These are phyloP conservation scores for Chalciporus sphaerocephalus DNA, from an alignment of 768 basidiomycete genomes.

Conservation along the genomic window DNA sequence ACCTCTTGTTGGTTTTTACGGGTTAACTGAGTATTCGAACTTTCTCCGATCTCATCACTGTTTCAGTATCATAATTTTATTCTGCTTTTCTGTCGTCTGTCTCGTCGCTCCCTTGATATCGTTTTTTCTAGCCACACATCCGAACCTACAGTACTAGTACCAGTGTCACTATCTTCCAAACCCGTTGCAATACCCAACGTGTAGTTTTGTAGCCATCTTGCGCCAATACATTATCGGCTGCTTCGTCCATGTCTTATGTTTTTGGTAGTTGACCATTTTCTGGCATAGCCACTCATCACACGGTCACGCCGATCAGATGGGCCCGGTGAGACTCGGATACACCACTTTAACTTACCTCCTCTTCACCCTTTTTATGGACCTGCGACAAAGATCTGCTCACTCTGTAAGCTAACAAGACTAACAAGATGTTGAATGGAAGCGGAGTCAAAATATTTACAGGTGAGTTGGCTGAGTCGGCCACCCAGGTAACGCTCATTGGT, in stretches of 20 bases:
- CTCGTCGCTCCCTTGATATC: conserved; percentile 14
- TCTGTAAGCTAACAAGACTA: conserved; percentile 25
- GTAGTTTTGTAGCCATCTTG: conserved; percentile 33
- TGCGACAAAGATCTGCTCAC: conserved; percentile 8
- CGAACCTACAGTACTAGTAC: conserved; percentile 32
- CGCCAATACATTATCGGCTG: background rate
- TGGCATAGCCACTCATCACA: conserved; percentile 18
- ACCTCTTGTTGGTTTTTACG: conserved; percentile 19
- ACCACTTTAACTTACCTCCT: conserved; percentile 14
- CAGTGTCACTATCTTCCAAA: conserved; percentile 23
- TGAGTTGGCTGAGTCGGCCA: conserved; percentile 26
- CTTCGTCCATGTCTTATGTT: background rate
- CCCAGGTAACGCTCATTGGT: background rate
- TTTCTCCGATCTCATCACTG: conserved; percentile 19
- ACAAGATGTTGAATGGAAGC: conserved; percentile 49
- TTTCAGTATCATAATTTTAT: conserved; percentile 31
- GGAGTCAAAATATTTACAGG: conserved; percentile 60
- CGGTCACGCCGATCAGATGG: conserved; percentile 13
- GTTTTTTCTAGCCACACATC: conserved; percentile 9
- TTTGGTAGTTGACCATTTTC: background rate
- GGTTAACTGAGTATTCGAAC: conserved; percentile 25
- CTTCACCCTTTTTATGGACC: conserved; percentile 12
- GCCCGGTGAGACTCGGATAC: too few relatives aligned
- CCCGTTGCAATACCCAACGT: conserved; percentile 32
- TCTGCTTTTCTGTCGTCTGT: conserved; percentile 18